These are phyloP conservation scores for Syncephalastrum sp. DNA, from an alignment of 371 early-diverging fungal species.

Conservation along the genomic window DNA sequence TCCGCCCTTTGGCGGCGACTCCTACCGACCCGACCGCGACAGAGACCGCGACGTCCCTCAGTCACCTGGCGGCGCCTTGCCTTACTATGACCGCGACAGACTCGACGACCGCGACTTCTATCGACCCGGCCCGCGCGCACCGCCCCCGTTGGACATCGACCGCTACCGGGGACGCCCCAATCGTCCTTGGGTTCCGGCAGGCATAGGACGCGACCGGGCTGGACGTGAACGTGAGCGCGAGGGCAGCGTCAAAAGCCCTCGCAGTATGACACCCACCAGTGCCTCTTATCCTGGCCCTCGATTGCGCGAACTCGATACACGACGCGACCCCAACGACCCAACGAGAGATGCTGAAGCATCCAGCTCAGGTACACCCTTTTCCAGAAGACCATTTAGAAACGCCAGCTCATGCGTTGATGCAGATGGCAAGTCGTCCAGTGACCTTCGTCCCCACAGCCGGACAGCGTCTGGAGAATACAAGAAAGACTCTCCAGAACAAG, in stretches of 20 bases:
- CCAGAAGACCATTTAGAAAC: too few relatives aligned
- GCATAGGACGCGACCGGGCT: conserved; percentile 15
- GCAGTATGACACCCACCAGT: conserved; percentile 8
- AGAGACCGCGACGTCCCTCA: conserved; percentile 41
- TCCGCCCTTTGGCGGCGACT: conserved; percentile 45
- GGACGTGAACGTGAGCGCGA: conserved; percentile 34
- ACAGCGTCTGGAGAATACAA: too few relatives aligned
- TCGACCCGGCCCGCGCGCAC: conserved; percentile 14
- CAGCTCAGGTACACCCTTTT: too few relatives aligned
- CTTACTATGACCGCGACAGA: conserved; percentile 44
- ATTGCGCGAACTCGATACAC: too few relatives aligned
- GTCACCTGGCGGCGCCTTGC: conserved; percentile 33
- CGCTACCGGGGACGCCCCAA: conserved; percentile 31
- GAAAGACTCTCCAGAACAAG: too few relatives aligned
- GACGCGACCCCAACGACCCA: too few relatives aligned
- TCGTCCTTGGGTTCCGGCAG: conserved; percentile 14
- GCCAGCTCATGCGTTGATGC: too few relatives aligned
- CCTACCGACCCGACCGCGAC: conserved; percentile 46
- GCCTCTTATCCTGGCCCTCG: too few relatives aligned
- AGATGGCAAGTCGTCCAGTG: too few relatives aligned
- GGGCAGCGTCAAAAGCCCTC: conserved; percentile 25
- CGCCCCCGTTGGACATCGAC: conserved; percentile 27
- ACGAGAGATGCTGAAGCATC: too few relatives aligned
- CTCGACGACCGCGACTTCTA: conserved; percentile 43
- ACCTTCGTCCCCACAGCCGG: too few relatives aligned